Percentiles rank a stretch among this genome's conserved stretches.
Conservation (phyloP, 2,329 filamentous ascomycete genomes). For the Xylariaceae sp. region DNA sequence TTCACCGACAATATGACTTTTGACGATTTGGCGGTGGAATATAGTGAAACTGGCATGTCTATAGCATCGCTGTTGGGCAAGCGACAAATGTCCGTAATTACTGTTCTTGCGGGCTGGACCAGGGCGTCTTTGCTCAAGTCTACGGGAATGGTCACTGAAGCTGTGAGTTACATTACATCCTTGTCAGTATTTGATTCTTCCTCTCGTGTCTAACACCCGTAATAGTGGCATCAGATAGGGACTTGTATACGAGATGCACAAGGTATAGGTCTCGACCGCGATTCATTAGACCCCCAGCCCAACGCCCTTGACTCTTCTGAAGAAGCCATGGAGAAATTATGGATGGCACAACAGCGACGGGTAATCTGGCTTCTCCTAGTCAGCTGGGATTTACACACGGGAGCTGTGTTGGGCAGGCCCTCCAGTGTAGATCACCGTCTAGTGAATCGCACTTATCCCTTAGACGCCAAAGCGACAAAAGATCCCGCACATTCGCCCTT, state of each 20-base stretch:
- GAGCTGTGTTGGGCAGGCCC: constrained; percentile 53
- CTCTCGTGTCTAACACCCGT: constrained; percentile 10
- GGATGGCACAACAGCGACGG: constrained; percentile 55
- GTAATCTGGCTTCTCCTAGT: constrained; percentile 56
- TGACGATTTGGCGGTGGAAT: constrained; percentile 59
- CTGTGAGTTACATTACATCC: constrained; percentile 36
- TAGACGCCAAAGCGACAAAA: constrained; percentile 51
- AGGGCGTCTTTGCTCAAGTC: constrained; percentile 58
- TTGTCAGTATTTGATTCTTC: background rate
- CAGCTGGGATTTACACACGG: constrained; percentile 54
- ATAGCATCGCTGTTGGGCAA: constrained; percentile 57
- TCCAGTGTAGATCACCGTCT: constrained; percentile 52
- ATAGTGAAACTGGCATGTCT: constrained; percentile 56
- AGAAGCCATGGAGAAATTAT: constrained; percentile 53
- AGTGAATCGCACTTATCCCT: constrained; percentile 46
- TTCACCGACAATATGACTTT: constrained; percentile 59
- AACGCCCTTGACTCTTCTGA: constrained; percentile 43
- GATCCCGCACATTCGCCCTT: constrained; percentile 48
- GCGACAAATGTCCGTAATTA: constrained; percentile 52
- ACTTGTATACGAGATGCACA: constrained; percentile 60
- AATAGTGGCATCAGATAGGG: constrained; percentile 55
- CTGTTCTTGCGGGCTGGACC: constrained; percentile 57
- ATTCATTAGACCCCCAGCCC: constrained; percentile 50
- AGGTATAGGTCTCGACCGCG: constrained; percentile 59
- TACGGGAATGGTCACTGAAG: constrained; percentile 56